Percentiles rank a stretch among this genome's conserved stretches.
These are phyloP conservation scores for Sporothrix brasiliensis DNA, from an alignment of 2,329 filamentous ascomycete species.

Conservation along the genomic window DNA sequence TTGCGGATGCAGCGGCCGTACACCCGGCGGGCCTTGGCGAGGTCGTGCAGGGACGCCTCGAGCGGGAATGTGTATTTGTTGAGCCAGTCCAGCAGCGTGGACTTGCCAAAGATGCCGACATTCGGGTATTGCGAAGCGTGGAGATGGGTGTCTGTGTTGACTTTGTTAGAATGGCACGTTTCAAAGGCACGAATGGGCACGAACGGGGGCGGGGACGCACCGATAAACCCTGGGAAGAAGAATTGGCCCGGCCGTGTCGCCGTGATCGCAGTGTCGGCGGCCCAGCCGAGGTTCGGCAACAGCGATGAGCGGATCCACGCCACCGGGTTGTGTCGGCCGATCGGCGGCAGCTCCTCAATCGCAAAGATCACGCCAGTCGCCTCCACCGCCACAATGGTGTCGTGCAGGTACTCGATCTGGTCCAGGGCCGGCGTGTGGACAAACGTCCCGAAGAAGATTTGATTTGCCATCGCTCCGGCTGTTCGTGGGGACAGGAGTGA, in stretches of 20 bases:
- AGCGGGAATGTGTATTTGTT: slow-evolving; percentile 93
- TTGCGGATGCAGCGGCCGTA: slow-evolving; percentile 78
- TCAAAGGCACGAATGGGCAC: background rate
- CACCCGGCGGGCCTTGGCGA: slow-evolving; percentile 65
- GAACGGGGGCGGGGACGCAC: slow-evolving; percentile 47
- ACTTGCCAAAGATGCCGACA: slow-evolving; percentile 87
- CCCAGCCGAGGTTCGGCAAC: slow-evolving; percentile 53
- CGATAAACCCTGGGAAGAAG: slow-evolving; percentile 83
- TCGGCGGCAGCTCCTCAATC: slow-evolving; percentile 43
- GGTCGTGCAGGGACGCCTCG: slow-evolving; percentile 72
- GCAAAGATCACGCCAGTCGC: slow-evolving; percentile 54
- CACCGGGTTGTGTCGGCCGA: slow-evolving; percentile 30
- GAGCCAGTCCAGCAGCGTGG: slow-evolving; percentile 91
- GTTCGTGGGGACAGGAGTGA: background rate
- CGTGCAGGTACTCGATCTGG: slow-evolving; percentile 56
- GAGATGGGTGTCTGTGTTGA: slow-evolving; percentile 78
- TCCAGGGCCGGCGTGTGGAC: slow-evolving; percentile 55
- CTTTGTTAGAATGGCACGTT: background rate
- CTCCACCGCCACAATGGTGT: slow-evolving; percentile 57
- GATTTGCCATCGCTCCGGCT: slow-evolving; percentile 40
- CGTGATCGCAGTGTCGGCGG: slow-evolving; percentile 39
- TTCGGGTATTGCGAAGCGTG: slow-evolving; percentile 97
- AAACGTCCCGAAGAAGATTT: slow-evolving; percentile 59
- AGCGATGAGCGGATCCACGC: slow-evolving; percentile 40
- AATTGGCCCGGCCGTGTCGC: slow-evolving; percentile 59